Percentiles rank a stretch among this genome's conserved stretches.
Evolutionary conservation across 2,329 filamentous ascomycete genomes (phyloP).

Genomic region (Aspergillus intermedius): DNA sequence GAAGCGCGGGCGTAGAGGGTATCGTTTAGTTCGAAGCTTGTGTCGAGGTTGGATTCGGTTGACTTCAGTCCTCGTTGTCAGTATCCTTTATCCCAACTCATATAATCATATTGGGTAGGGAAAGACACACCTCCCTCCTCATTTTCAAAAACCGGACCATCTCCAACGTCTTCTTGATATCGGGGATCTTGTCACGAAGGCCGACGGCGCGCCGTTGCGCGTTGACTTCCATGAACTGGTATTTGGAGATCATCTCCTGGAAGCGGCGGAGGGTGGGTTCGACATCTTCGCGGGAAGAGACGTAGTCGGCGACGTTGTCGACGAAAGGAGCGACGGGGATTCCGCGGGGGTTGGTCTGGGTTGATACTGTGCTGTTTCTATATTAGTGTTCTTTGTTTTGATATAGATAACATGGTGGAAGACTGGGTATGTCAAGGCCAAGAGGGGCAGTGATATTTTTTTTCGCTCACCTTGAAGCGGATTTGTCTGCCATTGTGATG

Average conservation of each 20-base stretch:
- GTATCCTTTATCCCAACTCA: too few species aligned
- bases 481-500: slow-evolving; percentile 27
- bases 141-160: slow-evolving; percentile 80
- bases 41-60: slow-evolving; percentile 60
- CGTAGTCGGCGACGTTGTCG: slow-evolving; percentile 42
- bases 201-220: slow-evolving; percentile 75
- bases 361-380: slow-evolving; percentile 18
- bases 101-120: too few species aligned
- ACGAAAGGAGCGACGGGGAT: slow-evolving; percentile 43
- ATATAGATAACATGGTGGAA: neutral
- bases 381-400: slow-evolving; percentile 2
- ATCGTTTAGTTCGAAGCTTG: slow-evolving; percentile 93
- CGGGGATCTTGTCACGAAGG: slow-evolving; percentile 89
- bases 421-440: too few species aligned
- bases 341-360: slow-evolving; percentile 39
- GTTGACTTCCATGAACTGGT: slow-evolving; percentile 98
- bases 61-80: too few species aligned
- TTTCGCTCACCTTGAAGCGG: slow-evolving; percentile 20
- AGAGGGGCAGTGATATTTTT: slow-evolving; percentile 2
- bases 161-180: slow-evolving; percentile 93
- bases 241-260: slow-evolving; percentile 66
- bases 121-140: slow-evolving; percentile 52
- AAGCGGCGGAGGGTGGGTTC: slow-evolving; percentile 41
- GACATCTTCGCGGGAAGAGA: slow-evolving; percentile 40
- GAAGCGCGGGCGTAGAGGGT: slow-evolving; percentile 86